phyloP scores from a whole-genome alignment of 2,329 filamentous ascomycete genomes.

The Penicillium sp. region DNA sequence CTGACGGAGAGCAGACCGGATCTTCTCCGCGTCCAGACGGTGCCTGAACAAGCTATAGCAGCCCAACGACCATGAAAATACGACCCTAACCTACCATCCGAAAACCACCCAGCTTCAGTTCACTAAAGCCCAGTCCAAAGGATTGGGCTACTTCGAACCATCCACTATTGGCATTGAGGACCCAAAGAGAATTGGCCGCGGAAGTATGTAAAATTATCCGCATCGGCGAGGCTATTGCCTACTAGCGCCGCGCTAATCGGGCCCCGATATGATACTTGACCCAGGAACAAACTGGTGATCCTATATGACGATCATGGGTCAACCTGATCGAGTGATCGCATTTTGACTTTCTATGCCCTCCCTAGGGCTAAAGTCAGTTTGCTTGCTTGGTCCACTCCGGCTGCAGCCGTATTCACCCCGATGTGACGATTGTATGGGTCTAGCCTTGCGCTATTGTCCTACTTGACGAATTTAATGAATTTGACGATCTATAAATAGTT shows the following conservation, averaged over 20 bases:
- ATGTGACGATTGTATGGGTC: neutral
- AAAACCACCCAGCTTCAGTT: neutral
- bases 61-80: slow-evolving; percentile 25
- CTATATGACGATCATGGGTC: neutral
- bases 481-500: neutral
- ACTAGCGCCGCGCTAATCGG: slow-evolving; percentile 22
- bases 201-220: neutral
- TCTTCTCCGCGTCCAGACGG: slow-evolving; percentile 19
- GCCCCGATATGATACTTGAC: slow-evolving; percentile 10
- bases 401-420: neutral
- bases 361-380: neutral
- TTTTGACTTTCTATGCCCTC: neutral
- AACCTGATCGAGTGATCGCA: neutral
- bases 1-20: slow-evolving; percentile 44
- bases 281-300: slow-evolving; percentile 1
- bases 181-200: neutral
- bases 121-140: neutral
- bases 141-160: neutral
- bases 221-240: slow-evolving; percentile 22
- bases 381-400: neutral
- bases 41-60: slow-evolving; percentile 18
- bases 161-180: neutral
- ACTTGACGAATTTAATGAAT: neutral
- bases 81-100: neutral
- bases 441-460: neutral